Base-by-base conservation (phyloP, 2,329 filamentous ascomycete species). In the Diaporthe nobilis region DNA sequence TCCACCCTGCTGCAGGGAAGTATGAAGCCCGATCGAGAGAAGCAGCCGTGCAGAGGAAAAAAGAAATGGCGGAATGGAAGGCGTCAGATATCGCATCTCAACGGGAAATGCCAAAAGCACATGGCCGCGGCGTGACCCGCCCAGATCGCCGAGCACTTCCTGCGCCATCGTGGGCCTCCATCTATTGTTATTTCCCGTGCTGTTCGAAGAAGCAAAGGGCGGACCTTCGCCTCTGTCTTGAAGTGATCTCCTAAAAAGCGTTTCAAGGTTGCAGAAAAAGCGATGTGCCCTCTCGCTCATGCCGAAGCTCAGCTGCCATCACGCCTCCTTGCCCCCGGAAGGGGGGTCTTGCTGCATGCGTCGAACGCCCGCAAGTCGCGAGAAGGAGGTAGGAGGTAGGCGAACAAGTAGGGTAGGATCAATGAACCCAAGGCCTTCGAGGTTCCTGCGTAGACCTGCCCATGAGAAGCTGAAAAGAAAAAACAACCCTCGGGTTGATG, bases 401-500 rank as follows among this genome's bases (percentile, higher is more conserved):
- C 22, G 28, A 34, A 20, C 39, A 65, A 25, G 47, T 42, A 37
- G 8, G 71, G 58, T 37, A 55, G 28, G 58, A 70, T 70, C 49
- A 55, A 63, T 22, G 53, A 71, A 31, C 49, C 51, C 44, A 44
- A 17, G 57, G 22, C 42, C 15, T 25, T 20, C n/a, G 72, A 42
- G 51, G 53, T 47, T 12, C 7, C 22, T 12, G 37, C 44, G n/a
- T 34, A 47, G 10, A 31, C 13, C 25, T 31, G 47, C 28, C 63
- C 63, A 51, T 34, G 63, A 70, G 44, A 47, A 58, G 63, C 61
- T 70, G 71, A 71, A 61, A 60, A 76, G 65, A 47, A 72, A 37
- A 51, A 55, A 39, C 25, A 39, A 53, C 44, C n/a, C 34, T n/a
- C 22, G 60, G 49, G 31, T 42, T 53, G 71, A 63, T 55, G 71